Conservation (phyloP, 2,329 filamentous ascomycete genomes). For the Hymenoscyphus scutula region DNA sequence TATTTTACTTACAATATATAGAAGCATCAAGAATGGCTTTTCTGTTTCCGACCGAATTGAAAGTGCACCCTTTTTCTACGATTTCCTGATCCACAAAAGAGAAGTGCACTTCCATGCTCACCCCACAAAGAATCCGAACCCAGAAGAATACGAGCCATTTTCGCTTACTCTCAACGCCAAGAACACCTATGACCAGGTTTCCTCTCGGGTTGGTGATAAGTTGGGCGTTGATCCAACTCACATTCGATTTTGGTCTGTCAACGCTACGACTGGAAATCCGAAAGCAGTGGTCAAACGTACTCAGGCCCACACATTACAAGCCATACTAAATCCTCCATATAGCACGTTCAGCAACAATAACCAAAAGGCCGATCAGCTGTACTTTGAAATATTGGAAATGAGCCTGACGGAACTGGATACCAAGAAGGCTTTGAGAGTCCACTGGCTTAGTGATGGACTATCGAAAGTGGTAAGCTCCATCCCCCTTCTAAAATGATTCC, state of each 20-base stretch:
- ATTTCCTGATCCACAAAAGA: conserved; percentile 84
- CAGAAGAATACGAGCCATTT: conserved; percentile 63
- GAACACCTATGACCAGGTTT: conserved; percentile 84
- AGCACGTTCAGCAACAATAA: conserved; percentile 67
- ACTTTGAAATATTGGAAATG: conserved; percentile 92
- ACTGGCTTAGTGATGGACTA: conserved; percentile 84
- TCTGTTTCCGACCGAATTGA: conserved; percentile 51
- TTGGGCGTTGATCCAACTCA: conserved; percentile 79
- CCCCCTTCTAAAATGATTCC: conserved; percentile 5
- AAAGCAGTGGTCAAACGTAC: conserved; percentile 75
- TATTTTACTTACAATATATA: conserved; percentile 2
- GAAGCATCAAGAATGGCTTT: conserved; percentile 17
- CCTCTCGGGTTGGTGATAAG: conserved; percentile 76
- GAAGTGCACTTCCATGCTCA: conserved; percentile 75
- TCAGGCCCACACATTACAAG: conserved; percentile 63
- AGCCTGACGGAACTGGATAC: conserved; percentile 90
- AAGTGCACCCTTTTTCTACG: conserved; percentile 85
- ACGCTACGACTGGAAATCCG: conserved; percentile 70
- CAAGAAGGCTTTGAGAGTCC: conserved; percentile 82
- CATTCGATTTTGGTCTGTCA: conserved; percentile 86
- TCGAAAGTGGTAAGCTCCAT: conserved; percentile 72
- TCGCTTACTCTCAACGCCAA: conserved; percentile 79
- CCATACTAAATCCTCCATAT: conserved; percentile 75
- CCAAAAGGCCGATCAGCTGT: conserved; percentile 75
- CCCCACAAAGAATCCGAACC: conserved; percentile 49